Conservation (phyloP, 345 rosid genomes). For the Linum lewisii region DNA sequence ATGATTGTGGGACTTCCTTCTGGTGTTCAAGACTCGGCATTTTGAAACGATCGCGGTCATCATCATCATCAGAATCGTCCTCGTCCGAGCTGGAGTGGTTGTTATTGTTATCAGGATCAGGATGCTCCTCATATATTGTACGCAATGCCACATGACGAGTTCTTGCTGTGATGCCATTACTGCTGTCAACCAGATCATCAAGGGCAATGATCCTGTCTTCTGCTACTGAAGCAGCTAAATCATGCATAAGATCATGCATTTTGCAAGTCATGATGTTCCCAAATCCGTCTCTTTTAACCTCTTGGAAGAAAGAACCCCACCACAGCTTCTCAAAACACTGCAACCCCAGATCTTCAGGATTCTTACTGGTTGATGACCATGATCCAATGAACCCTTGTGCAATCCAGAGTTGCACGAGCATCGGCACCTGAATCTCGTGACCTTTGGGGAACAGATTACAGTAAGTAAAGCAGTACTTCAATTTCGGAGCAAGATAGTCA, state of each 20-base stretch:
- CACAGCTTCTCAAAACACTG: conserved; percentile 12
- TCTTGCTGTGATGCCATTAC: background rate
- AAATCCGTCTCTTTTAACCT: background rate
- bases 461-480: conserved; percentile 11
- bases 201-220: background rate
- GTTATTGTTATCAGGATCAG: no score
- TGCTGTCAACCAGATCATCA: background rate
- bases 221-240: conserved; percentile 11
- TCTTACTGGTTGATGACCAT: no score
- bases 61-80: background rate
- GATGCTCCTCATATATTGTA: background rate
- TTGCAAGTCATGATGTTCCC: background rate
- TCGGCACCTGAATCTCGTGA: rapidly evolving
- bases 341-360: background rate
- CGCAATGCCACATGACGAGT: conserved; percentile 8
- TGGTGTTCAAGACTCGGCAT: background rate
- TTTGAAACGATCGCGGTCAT: no score
- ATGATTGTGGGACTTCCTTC: background rate
- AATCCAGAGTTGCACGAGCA: conserved; percentile 15
- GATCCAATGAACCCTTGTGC: conserved; percentile 12
- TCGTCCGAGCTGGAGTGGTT: background rate
- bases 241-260: conserved; percentile 30
- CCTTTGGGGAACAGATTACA: conserved; percentile 23
- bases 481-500: background rate
- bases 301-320: conserved; percentile 27